Percentiles rank a stretch among this genome's conserved stretches.
Conservation (phyloP, 441 rosid genomes). For the Erysimum cheiri region DNA sequence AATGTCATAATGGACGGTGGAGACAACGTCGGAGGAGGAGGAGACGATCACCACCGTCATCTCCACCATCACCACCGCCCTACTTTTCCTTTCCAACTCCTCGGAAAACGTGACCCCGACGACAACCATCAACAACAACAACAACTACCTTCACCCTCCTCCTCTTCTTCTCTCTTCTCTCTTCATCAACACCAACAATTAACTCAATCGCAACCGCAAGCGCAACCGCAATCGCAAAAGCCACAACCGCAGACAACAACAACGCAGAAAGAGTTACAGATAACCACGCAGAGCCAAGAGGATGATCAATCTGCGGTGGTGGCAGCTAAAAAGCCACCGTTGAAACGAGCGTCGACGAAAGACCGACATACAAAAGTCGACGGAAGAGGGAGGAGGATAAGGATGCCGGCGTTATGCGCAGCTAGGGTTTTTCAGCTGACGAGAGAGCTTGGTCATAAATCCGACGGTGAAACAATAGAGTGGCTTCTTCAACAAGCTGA, state of each 20-base stretch:
- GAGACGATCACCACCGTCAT: constrained; percentile 44
- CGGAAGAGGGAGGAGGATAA: constrained; percentile 92
- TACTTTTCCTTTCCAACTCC: constrained; percentile 45
- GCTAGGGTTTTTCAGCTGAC: constrained; percentile 97
- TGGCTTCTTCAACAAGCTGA: constrained; percentile 96
- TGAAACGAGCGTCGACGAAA: constrained; percentile 84
- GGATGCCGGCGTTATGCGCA: constrained; percentile 98
- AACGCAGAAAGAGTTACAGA: constrained; percentile 27
- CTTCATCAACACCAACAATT: constrained; percentile 47
- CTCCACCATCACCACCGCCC: constrained; percentile 41
- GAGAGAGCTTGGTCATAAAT: constrained; percentile 89
- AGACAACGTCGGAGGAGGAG: constrained; percentile 43
- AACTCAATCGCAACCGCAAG: constrained; percentile 43
- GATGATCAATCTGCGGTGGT: constrained; percentile 33
- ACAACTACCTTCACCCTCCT: constrained; percentile 62
- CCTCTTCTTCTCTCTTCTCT: constrained; percentile 64
- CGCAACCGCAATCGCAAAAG: constrained; percentile 37
- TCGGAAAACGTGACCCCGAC: constrained; percentile 53
- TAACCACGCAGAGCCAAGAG: constrained; percentile 34
- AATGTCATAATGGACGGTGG: constrained; percentile 47
- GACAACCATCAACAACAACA: constrained; percentile 44
- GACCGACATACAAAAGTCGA: constrained; percentile 96
- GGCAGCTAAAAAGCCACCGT: constrained; percentile 64
- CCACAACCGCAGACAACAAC: constrained; percentile 30
- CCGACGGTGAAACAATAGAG: constrained; percentile 92